phyloP scores from a whole-genome alignment of 805 yeast species.

The Saccharomyces eubayanus region DNA sequence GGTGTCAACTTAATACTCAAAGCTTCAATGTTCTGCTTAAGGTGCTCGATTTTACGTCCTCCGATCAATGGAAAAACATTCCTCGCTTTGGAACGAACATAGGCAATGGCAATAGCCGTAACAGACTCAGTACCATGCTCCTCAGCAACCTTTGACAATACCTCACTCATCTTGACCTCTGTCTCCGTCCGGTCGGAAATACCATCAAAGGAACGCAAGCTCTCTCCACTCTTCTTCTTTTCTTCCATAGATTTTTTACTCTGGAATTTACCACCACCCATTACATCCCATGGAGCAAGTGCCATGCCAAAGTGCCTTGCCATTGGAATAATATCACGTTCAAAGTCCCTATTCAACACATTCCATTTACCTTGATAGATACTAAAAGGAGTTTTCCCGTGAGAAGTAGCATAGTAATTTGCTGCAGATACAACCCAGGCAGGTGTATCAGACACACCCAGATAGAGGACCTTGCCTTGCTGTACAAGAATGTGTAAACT shows the following conservation, averaged over 20 bases:
- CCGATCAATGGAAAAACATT: constrained; percentile 19
- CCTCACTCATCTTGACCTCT: constrained; percentile 12
- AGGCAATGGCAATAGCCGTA: constrained; percentile 19
- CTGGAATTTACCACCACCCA: constrained; percentile 19
- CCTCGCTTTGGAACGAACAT: constrained; percentile 14
- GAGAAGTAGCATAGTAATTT: constrained; percentile 12
- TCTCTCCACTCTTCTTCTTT: constrained; percentile 9
- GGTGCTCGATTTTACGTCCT: constrained; percentile 16
- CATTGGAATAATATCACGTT: constrained; percentile 23
- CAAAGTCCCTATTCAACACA: constrained; percentile 14
- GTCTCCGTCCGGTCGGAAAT: constrained; percentile 6
- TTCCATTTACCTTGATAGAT: constrained; percentile 21
- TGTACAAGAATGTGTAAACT: constrained; percentile 9
- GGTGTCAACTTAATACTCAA: constrained; percentile 9
- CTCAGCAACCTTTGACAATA: constrained; percentile 11
- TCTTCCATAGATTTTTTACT: constrained; percentile 13
- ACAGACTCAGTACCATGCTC: constrained; percentile 10
- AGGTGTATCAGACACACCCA: constrained; percentile 19
- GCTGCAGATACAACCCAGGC: constrained; percentile 18
- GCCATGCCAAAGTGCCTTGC: constrained; percentile 19
- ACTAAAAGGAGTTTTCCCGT: constrained; percentile 16
- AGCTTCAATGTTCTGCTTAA: constrained; percentile 14
- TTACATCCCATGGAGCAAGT: constrained; percentile 18
- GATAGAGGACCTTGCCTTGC: constrained; percentile 17
- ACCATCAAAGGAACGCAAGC: constrained; percentile 3